These are phyloP conservation scores for Cylindrotheca closterium DNA, from an alignment of 108 stramenopile species.

Conservation along the genomic window DNA sequence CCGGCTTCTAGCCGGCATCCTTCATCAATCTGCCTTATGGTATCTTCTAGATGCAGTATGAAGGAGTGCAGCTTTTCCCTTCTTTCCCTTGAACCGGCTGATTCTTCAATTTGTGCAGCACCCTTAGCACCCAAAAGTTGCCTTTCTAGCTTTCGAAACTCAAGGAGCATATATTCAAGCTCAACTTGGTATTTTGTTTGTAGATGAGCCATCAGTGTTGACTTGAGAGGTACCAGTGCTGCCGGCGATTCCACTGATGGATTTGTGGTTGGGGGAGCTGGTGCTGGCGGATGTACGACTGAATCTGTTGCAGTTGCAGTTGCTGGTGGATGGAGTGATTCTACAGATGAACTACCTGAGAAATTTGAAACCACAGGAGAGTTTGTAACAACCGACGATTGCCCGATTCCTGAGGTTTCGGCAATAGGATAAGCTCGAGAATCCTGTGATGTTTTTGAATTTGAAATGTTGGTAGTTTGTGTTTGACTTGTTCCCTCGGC, in stretches of 20 bases:
- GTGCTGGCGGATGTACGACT: not conserved
- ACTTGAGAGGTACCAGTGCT: slow-evolving; percentile 39
- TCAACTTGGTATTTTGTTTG: slow-evolving; percentile 63
- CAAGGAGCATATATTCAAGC: slow-evolving; percentile 80
- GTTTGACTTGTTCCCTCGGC: too few species aligned
- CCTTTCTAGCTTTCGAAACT: slow-evolving; percentile 80
- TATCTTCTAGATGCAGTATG: slow-evolving; percentile 81
- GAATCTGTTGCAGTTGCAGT: slow-evolving; percentile 4
- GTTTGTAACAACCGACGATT: slow-evolving; percentile 6
- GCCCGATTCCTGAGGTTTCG: not conserved
- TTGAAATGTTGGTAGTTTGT: too few species aligned
- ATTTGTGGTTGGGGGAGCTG: not conserved
- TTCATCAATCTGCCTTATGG: slow-evolving; percentile 67
- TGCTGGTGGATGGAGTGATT: slow-evolving; percentile 1
- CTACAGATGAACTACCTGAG: slow-evolving; percentile 2
- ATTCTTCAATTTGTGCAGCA: slow-evolving; percentile 48
- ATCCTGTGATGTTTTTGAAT: too few species aligned
- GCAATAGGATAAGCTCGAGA: too few species aligned
- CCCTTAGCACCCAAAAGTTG: slow-evolving; percentile 72
- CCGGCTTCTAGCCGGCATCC: slow-evolving; percentile 54
- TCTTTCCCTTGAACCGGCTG: slow-evolving; percentile 69
- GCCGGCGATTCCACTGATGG: slow-evolving; percentile 3
- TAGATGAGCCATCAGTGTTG: slow-evolving; percentile 57
- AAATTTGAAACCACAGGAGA: slow-evolving; percentile 3
- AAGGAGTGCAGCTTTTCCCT: slow-evolving; percentile 86